Percentiles rank a stretch among this genome's conserved stretches.
phyloP scores from a whole-genome alignment of 805 yeast species.

The Yamadazyma sp. region DNA sequence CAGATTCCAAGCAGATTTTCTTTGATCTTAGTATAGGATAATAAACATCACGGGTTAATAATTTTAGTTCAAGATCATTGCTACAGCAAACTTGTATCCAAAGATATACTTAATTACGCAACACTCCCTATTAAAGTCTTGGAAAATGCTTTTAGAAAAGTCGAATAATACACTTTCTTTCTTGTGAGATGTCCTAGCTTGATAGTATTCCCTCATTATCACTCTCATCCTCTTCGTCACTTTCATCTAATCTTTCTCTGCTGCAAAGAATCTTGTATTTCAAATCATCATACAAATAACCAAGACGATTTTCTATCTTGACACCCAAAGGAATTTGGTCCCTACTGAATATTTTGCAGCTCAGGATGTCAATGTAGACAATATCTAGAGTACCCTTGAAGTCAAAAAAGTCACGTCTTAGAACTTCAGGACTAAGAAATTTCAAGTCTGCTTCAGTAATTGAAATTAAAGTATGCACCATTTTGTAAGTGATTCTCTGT shows the following conservation, averaged over 20 bases:
- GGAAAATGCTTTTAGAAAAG: too few relatives aligned
- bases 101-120: too few relatives aligned
- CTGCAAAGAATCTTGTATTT: conserved; percentile 1
- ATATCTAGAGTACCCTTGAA: conserved; percentile 15
- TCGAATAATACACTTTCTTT: too few relatives aligned
- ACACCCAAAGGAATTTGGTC: conserved; percentile 24
- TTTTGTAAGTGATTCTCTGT: conserved; percentile 32
- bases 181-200: too few relatives aligned
- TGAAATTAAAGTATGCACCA: conserved; percentile 23
- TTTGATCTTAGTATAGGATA: too few relatives aligned
- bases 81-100: too few relatives aligned
- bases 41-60: too few relatives aligned
- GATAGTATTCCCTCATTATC: too few relatives aligned
- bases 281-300: conserved; percentile 22
- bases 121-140: too few relatives aligned
- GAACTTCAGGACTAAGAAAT: conserved; percentile 17
- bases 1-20: too few relatives aligned
- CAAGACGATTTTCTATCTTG: conserved; percentile 18
- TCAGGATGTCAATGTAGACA: conserved; percentile 26
- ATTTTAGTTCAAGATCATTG: too few relatives aligned
- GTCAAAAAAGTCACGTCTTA: conserved; percentile 11
- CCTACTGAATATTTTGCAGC: conserved; percentile 29
- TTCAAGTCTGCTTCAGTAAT: conserved; percentile 26
- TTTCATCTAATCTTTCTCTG: not conserved
- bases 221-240: not conserved